phyloP scores from a whole-genome alignment of 2,329 filamentous ascomycete species.

The Catunica adiposa region DNA sequence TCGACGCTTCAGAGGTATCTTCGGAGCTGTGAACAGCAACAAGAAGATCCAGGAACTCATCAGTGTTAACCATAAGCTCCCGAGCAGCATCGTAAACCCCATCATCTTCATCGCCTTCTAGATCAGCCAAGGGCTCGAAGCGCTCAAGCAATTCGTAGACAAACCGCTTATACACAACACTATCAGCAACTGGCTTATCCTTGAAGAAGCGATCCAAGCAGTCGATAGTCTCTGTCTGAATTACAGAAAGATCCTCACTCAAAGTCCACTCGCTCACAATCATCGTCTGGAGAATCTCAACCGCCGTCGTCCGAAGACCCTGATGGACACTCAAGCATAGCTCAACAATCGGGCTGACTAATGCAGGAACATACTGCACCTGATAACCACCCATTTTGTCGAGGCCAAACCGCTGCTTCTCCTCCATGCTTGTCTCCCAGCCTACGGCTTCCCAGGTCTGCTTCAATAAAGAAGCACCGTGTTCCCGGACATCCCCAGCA shows the following conservation, averaged over 20 bases:
- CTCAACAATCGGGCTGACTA: slow-evolving; percentile 83
- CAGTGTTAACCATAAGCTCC: slow-evolving; percentile 66
- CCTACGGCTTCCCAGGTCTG: slow-evolving; percentile 90
- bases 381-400: slow-evolving; percentile 87
- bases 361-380: slow-evolving; percentile 87
- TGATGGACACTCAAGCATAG: slow-evolving; percentile 92
- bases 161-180: slow-evolving; percentile 81
- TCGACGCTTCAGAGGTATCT: slow-evolving; percentile 54
- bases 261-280: slow-evolving; percentile 96
- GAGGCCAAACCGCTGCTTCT: slow-evolving; percentile 60
- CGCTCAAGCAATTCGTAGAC: slow-evolving; percentile 68
- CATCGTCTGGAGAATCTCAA: slow-evolving; percentile 92
- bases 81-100: slow-evolving; percentile 60
- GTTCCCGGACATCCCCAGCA: slow-evolving; percentile 83
- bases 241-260: slow-evolving; percentile 76
- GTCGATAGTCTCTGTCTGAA: slow-evolving; percentile 94
- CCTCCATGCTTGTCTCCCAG: slow-evolving; percentile 78
- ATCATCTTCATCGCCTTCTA: slow-evolving; percentile 39
- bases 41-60: slow-evolving; percentile 79
- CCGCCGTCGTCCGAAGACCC: slow-evolving; percentile 72
- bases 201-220: slow-evolving; percentile 84
- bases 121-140: slow-evolving; percentile 53
- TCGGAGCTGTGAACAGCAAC: slow-evolving; percentile 76
- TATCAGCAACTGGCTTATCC: slow-evolving; percentile 71
- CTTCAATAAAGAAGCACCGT: slow-evolving; percentile 71